These are phyloP conservation scores for Epichloe coenophiala DNA, from an alignment of 2,329 filamentous ascomycete species.

Conservation along the genomic window DNA sequence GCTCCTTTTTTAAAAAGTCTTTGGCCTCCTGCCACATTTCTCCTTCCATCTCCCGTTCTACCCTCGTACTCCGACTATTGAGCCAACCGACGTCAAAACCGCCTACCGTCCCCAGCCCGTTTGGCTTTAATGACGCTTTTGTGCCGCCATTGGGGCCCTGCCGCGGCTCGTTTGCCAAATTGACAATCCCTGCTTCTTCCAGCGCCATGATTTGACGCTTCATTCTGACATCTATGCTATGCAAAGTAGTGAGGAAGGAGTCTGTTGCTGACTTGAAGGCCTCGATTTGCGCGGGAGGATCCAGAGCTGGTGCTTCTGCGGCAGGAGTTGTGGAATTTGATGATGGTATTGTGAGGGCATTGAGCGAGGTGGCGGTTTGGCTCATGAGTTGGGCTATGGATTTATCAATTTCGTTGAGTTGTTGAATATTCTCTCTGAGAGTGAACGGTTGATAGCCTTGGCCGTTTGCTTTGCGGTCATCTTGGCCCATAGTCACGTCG, in stretches of 20 bases:
- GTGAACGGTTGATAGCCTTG: slow-evolving; percentile 43
- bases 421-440: slow-evolving; percentile 63
- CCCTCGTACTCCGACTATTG: slow-evolving; percentile 72
- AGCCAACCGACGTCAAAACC: slow-evolving; percentile 75
- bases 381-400: slow-evolving; percentile 28
- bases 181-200: slow-evolving; percentile 68
- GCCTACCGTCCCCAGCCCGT: slow-evolving; percentile 40
- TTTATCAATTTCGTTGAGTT: slow-evolving; percentile 67
- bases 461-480: slow-evolving; percentile 4
- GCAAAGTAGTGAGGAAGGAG: slow-evolving; percentile 59
- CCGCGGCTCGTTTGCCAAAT: slow-evolving; percentile 24
- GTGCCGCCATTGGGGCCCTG: slow-evolving; percentile 23
- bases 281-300: slow-evolving; percentile 36
- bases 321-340: slow-evolving; percentile 8
- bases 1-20: slow-evolving; percentile 21
- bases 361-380: slow-evolving; percentile 33
- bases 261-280: slow-evolving; percentile 46
- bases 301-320: slow-evolving; percentile 15
- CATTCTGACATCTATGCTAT: slow-evolving; percentile 60
- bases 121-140: slow-evolving; percentile 34
- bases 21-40: slow-evolving; percentile 52
- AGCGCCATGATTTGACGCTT: slow-evolving; percentile 56
- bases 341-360: slow-evolving; percentile 26
- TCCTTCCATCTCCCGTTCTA: slow-evolving; percentile 70
- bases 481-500: slow-evolving; percentile 19